Conservation (phyloP, 257 asterid species). For the Scutellaria baicalensis region DNA sequence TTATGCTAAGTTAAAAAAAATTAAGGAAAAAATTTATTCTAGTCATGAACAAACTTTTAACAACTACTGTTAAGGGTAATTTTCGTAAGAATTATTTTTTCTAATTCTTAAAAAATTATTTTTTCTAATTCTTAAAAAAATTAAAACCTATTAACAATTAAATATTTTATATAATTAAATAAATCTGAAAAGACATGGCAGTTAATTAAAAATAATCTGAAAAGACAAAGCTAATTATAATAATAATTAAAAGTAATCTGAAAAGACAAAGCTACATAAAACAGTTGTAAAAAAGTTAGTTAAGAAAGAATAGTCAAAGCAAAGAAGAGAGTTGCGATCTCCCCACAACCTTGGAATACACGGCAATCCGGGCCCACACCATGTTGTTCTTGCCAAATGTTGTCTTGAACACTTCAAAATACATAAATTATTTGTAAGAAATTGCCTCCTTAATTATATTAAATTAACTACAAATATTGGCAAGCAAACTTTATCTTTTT, state of each 20-base stretch:
- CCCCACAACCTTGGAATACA: conserved; percentile 52
- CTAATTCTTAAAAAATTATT: no score
- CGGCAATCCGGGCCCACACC: conserved; percentile 31
- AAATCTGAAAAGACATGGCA: no score
- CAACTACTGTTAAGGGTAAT: no score
- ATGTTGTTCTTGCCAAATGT: neutral
- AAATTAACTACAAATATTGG: neutral
- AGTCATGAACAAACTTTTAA: no score
- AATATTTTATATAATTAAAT: no score
- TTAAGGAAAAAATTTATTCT: no score
- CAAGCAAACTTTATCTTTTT: neutral
- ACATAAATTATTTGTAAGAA: neutral
- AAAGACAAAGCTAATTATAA: neutral
- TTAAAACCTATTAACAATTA: no score
- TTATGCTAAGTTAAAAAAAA: no score
- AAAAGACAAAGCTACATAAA: neutral
- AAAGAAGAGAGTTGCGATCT: conserved; percentile 13
- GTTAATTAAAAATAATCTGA: no score
- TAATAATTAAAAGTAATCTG: neutral
- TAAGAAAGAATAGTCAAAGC: conserved; percentile 1
- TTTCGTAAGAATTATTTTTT: no score
- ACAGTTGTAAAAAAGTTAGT: conserved; percentile 5
- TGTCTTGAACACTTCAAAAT: neutral
- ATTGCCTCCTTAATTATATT: conserved; percentile 15
- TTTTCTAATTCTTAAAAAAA: no score